Conservation (phyloP, 495 filamentous ascomycete genomes). For the Talaromyces thailandensis region DNA sequence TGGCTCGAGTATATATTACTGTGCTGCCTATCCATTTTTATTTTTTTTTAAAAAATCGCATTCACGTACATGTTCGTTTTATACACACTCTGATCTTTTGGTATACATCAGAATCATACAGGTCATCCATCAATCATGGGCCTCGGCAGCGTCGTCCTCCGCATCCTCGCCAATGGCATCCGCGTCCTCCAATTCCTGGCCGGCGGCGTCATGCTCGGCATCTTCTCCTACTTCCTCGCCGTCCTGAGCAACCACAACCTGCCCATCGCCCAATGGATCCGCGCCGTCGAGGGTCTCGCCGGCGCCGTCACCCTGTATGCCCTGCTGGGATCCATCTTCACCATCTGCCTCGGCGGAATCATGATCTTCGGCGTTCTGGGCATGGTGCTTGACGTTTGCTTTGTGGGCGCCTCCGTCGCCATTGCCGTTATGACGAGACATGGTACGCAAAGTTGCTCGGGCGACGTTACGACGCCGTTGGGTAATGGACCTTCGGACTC, state of each 20-base stretch:
- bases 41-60: too few species aligned
- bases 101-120: too few species aligned
- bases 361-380: conserved; percentile 69
- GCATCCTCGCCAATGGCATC: conserved; percentile 51
- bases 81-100: too few species aligned
- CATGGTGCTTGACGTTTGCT: conserved; percentile 65
- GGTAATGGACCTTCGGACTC: conserved; percentile 48
- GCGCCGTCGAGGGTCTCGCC: conserved; percentile 74
- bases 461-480: conserved; percentile 55
- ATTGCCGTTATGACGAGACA: conserved; percentile 60
- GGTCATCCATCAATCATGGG: conserved; percentile 20
- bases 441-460: conserved; percentile 53
- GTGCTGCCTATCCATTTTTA: neutral
- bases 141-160: conserved; percentile 49
- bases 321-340: conserved; percentile 57
- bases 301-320: conserved; percentile 67
- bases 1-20: neutral
- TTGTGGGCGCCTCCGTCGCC: conserved; percentile 75
- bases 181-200: conserved; percentile 64
- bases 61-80: too few species aligned
- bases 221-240: conserved; percentile 58
- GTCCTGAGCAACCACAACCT: conserved; percentile 48
- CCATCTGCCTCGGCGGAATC: conserved; percentile 71
- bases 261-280: conserved; percentile 51
- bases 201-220: conserved; percentile 61